These are phyloP conservation scores for Hemerocallis citrina DNA, from an alignment of 106 monocot genomes.

Conservation along the genomic window DNA sequence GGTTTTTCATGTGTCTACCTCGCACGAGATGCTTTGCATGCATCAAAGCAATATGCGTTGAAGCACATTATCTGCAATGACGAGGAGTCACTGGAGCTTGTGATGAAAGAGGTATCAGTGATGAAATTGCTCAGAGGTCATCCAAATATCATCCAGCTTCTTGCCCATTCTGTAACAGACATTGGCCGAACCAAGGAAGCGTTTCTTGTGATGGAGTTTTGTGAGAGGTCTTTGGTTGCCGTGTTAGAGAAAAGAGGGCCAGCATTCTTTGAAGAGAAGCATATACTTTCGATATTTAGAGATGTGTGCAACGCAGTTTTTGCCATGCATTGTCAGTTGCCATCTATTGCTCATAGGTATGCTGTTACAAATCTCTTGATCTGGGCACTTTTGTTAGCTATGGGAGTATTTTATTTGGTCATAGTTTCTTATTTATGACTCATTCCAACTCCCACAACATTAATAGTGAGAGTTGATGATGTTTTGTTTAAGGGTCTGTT, in stretches of 20 bases:
- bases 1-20: conserved; percentile 75
- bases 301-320: conserved; percentile 74
- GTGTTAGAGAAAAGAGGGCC: conserved; percentile 62
- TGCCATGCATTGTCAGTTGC: conserved; percentile 66
- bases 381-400: too few relatives aligned
- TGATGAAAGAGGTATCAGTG: conserved; percentile 63
- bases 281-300: conserved; percentile 54
- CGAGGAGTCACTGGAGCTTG: conserved; percentile 53
- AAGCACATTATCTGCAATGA: conserved; percentile 78
- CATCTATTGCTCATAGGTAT: conserved; percentile 81
- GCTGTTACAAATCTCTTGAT: not conserved
- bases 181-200: conserved; percentile 66
- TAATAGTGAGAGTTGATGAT: too few relatives aligned
- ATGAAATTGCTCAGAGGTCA: conserved; percentile 61
- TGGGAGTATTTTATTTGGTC: too few relatives aligned
- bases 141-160: conserved; percentile 52
- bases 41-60: conserved; percentile 62
- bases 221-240: conserved; percentile 58
- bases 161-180: conserved; percentile 44
- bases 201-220: conserved; percentile 65
- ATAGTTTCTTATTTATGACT: too few relatives aligned
- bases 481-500: too few relatives aligned
- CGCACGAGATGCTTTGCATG: conserved; percentile 33
- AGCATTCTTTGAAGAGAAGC: conserved; percentile 68
- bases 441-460: too few relatives aligned